Percentiles rank a stretch among this genome's conserved stretches.
Conservation (phyloP, 495 filamentous ascomycete genomes). For the Penicillium robsamsonii region DNA sequence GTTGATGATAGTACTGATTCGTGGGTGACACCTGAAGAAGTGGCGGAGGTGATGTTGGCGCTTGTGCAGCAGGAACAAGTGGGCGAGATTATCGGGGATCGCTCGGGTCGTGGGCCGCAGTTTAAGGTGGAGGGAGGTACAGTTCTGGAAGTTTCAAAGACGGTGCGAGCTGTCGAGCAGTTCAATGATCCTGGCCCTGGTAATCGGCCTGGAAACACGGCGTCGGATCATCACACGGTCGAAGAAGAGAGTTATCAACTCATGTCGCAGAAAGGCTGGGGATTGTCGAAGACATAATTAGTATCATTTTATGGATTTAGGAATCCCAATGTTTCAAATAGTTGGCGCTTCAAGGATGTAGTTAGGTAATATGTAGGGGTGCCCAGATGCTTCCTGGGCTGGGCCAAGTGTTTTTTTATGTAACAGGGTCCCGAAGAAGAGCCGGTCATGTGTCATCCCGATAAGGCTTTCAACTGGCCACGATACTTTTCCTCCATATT, state of each 20-base stretch:
- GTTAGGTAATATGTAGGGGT: not conserved
- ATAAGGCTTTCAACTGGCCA: slow-evolving; percentile 2
- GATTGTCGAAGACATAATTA: slow-evolving; percentile 25
- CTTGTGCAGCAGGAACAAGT: slow-evolving; percentile 53
- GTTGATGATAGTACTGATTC: slow-evolving; percentile 48
- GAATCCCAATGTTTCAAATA: not conserved
- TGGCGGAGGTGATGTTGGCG: slow-evolving; percentile 62
- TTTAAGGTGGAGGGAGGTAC: slow-evolving; percentile 45
- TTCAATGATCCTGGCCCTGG: slow-evolving; percentile 60
- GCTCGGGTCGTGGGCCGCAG: slow-evolving; percentile 29
- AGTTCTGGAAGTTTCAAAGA: slow-evolving; percentile 60
- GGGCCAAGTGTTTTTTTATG: not conserved
- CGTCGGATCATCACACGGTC: slow-evolving; percentile 36
- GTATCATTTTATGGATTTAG: slow-evolving; percentile 5
- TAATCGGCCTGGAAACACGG: slow-evolving; percentile 45
- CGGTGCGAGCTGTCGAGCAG: slow-evolving; percentile 49
- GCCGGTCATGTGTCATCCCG: slow-evolving; percentile 9
- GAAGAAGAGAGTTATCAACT: slow-evolving; percentile 48
- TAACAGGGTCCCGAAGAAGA: not conserved
- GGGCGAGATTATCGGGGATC: slow-evolving; percentile 44
- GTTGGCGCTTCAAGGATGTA: not conserved
- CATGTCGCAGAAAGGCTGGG: slow-evolving; percentile 46
- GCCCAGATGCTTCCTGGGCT: not conserved
- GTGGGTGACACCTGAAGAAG: slow-evolving; percentile 65
- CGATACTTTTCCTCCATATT: not conserved